Evolutionary conservation across 345 rosid species (phyloP).

Genomic region (Citrus hindsii): DNA sequence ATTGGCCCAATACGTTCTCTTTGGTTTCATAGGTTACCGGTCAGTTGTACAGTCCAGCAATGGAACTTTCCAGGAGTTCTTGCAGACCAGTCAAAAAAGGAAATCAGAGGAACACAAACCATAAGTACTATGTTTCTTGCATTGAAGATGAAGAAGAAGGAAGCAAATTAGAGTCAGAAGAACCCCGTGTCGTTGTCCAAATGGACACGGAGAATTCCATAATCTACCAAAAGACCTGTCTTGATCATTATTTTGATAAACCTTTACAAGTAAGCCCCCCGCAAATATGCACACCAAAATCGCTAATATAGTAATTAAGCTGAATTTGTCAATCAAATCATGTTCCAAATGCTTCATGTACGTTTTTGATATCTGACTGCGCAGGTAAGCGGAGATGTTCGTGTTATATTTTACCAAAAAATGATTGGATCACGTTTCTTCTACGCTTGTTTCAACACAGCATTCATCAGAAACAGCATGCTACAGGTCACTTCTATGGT

Average conservation of each 20-base stretch:
- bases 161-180: conserved; percentile 27
- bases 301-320: neutral
- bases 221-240: conserved; percentile 81
- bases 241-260: conserved; percentile 64
- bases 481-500: conserved; percentile 51
- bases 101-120: conserved; percentile 45
- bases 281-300: neutral
- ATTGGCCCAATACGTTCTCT: neutral
- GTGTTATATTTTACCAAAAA: conserved; percentile 81
- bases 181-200: conserved; percentile 63
- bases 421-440: conserved; percentile 88
- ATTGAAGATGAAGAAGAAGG: conserved; percentile 38
- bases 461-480: conserved; percentile 77
- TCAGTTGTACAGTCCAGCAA: conserved; percentile 66
- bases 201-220: conserved; percentile 92
- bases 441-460: conserved; percentile 84
- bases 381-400: conserved; percentile 74
- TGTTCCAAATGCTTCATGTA: neutral
- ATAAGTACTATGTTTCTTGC: conserved; percentile 60
- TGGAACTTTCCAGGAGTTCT: conserved; percentile 61
- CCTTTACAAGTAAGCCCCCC: conserved; percentile 59
- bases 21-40: conserved; percentile 42
- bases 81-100: conserved; percentile 71
- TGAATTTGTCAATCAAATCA: neutral
- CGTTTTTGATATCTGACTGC: neutral